Evolutionary conservation across 2,329 filamentous ascomycete species (phyloP).

Genomic region (Calonectria pteridis): DNA sequence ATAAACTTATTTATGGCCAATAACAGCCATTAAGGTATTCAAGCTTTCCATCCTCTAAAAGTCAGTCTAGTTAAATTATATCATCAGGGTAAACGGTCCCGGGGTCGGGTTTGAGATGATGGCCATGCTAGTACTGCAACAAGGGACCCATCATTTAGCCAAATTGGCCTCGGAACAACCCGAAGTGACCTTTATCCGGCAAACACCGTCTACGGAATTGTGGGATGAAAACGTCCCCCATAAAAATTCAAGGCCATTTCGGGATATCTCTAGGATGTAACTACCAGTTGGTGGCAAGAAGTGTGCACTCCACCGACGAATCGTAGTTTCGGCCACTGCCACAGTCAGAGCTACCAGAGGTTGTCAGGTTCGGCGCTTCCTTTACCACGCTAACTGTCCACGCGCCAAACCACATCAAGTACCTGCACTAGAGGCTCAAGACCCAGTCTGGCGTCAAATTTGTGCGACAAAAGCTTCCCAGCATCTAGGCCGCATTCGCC

Average conservation of each 20-base stretch:
- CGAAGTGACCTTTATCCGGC: conserved; percentile 50
- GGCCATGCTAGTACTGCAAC: too few species aligned
- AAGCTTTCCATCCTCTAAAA: too few species aligned
- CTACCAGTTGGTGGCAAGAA: background rate
- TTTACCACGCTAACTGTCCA: conserved; percentile 54
- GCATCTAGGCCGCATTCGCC: conserved; percentile 44
- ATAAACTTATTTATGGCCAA: too few species aligned
- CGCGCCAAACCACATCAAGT: conserved; percentile 53
- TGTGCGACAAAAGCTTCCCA: conserved; percentile 44
- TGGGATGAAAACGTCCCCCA: conserved; percentile 55
- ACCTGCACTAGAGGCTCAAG: conserved; percentile 44
- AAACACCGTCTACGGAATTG: conserved; percentile 55
- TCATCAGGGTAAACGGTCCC: background rate
- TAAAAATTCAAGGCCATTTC: conserved; percentile 57
- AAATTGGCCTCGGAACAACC: conserved; percentile 47
- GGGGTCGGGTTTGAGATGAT: too few species aligned
- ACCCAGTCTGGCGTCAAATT: conserved; percentile 49
- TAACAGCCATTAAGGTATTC: too few species aligned
- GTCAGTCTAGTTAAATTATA: too few species aligned
- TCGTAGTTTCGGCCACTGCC: conserved; percentile 48
- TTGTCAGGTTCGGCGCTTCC: conserved; percentile 50
- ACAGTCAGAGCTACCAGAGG: conserved; percentile 43
- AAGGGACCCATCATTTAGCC: too few species aligned
- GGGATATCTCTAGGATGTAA: conserved; percentile 55
- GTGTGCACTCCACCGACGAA: background rate